Conservation (phyloP, 169 alveolate genomes). For the Plasmodium chabaudi region DNA sequence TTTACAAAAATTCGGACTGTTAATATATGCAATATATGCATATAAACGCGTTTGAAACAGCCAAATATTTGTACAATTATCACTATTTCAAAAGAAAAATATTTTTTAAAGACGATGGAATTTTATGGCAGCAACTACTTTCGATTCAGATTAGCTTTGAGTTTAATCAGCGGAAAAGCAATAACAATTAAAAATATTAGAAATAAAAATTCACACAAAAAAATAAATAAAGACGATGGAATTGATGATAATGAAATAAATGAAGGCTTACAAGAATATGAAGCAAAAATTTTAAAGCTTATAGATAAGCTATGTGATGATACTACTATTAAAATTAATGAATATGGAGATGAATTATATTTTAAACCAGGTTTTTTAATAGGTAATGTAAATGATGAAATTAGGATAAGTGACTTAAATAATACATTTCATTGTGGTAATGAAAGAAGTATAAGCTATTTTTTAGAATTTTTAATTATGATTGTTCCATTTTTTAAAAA, state of each 20-base stretch:
- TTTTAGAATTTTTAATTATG: constrained; percentile 70
- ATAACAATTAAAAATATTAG: constrained; percentile 65
- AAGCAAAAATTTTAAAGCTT: constrained; percentile 62
- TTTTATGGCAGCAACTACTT: constrained; percentile 61
- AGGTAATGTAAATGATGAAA: constrained; percentile 71
- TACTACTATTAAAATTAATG: constrained; percentile 63
- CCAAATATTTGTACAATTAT: background rate
- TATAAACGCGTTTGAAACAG: background rate
- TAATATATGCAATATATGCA: too few relatives aligned
- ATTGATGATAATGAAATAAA: constrained; percentile 15
- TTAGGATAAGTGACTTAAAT: constrained; percentile 32
- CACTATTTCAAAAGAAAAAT: too few relatives aligned
- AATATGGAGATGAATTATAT: constrained; percentile 71
- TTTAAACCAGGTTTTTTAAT: constrained; percentile 76
- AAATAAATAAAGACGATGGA: constrained; percentile 11
- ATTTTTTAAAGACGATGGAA: constrained; percentile 25
- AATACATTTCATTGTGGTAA: constrained; percentile 70
- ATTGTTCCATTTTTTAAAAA: constrained; percentile 72
- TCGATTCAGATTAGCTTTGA: constrained; percentile 64
- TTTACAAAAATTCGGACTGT: too few relatives aligned
- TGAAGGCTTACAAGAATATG: constrained; percentile 55
- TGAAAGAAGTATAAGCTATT: constrained; percentile 74
- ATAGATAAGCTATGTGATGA: constrained; percentile 73
- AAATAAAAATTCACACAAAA: constrained; percentile 10
- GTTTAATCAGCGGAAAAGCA: constrained; percentile 73